Percentiles rank a stretch among this genome's conserved stretches.
Evolutionary conservation across 148 eudicot genomes (phyloP).

Genomic region (Rhododendron ovatum): DNA sequence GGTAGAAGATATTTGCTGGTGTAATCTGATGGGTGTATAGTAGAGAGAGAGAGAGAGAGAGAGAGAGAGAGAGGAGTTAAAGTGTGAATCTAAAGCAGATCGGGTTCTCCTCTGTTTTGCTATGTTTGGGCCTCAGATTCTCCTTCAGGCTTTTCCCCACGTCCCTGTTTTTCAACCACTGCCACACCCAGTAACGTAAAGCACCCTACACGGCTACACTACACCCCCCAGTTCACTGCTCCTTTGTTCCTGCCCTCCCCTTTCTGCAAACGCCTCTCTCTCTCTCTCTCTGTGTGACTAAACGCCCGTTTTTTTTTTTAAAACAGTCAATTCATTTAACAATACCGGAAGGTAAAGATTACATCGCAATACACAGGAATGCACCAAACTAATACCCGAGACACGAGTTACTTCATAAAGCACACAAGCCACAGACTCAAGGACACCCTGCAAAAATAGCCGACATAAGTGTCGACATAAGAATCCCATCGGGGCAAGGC

Average conservation of each 20-base stretch:
- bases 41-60: not conserved
- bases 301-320: no score
- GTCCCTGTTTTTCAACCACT: conserved; percentile 24
- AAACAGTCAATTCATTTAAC: no score
- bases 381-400: no score
- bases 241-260: not conserved
- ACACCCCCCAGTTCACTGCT: not conserved
- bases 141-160: conserved; percentile 21
- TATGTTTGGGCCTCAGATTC: conserved; percentile 32
- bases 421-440: no score
- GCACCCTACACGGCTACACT: not conserved
- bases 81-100: conserved; percentile 10
- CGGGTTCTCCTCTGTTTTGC: conserved; percentile 23
- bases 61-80: not conserved
- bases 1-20: not conserved
- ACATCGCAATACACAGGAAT: no score
- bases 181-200: conserved; percentile 11
- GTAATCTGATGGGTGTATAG: not conserved
- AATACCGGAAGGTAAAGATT: no score
- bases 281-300: not conserved
- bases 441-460: no score
- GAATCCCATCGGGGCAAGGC: no score
- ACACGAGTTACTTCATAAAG: no score
- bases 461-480: no score
- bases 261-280: not conserved